Base-by-base conservation (phyloP, 768 basidiomycete species). In the Tulasnella calospora region DNA sequence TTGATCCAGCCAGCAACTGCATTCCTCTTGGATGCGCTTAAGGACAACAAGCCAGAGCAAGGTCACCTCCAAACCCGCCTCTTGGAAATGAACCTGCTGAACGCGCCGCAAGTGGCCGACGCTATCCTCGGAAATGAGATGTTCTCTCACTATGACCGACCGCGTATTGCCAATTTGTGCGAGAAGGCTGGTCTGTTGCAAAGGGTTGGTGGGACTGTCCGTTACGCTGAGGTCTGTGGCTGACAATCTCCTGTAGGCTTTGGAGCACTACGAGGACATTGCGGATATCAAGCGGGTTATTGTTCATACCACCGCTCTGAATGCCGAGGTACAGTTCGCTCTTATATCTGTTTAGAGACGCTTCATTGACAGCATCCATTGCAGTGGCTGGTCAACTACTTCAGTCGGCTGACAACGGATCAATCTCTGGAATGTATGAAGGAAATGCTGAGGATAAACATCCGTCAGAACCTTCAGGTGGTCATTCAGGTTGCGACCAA, bases 1-100 rank as follows among this genome's bases (percentile, higher is more conserved):
- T 95, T 99, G 95, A 96, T 99, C 78, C 98, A 99, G 84, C 97
- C 96, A 27, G 98, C 98, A 7, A 99, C 98, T 0, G 96, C 95
- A 0, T 99, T 99, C 91, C 87, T 99, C 71, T 86, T 99, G 79
- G 98, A 99, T 83, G 98, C 96, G 30, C 88, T 99, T 82, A 99
- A 99, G 87, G 98, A 99, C 77, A 99, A 99, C 87, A 93, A 93
- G 83, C 94, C 96, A 0, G 98, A 99, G 84, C 97, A 99, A 83
- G 97, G 91, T 0, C 95, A 92, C 81, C 87, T 99, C 19, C 98
- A 99, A 85, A 99, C 98, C 0, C 92, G 96, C 79, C 89, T 99
- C 19, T 87, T 99, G 71, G 98, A 99, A 85, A 98, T 99, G 93
- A 99, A 99, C 86, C 88, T 99, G 70, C 86, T 99, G 75, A 93